These are phyloP conservation scores for Spathaspora boniae DNA, from an alignment of 805 yeast genomes.

Conservation along the genomic window DNA sequence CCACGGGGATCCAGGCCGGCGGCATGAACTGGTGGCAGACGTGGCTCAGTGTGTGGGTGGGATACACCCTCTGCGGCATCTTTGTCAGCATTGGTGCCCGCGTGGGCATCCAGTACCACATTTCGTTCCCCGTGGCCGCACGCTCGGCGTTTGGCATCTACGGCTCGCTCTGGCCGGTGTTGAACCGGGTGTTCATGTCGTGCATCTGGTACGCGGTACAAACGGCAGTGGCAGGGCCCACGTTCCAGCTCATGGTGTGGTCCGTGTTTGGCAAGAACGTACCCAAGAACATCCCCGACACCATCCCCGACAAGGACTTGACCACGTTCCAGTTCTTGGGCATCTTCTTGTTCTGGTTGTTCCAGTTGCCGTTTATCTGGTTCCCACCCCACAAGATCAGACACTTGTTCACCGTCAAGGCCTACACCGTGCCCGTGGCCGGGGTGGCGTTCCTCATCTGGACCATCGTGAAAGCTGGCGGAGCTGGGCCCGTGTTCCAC, in stretches of 20 bases:
- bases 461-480: conserved; percentile 78
- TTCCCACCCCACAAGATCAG: conserved; percentile 79
- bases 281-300: conserved; percentile 60
- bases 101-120: conserved; percentile 76
- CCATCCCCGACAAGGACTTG: conserved; percentile 54
- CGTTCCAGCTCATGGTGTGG: conserved; percentile 70
- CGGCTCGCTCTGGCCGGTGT: conserved; percentile 84
- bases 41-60: conserved; percentile 87
- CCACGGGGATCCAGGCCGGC: conserved; percentile 68
- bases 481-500: conserved; percentile 69
- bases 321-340: conserved; percentile 71
- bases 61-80: conserved; percentile 65
- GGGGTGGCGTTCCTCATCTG: conserved; percentile 81
- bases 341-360: conserved; percentile 80
- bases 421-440: conserved; percentile 75
- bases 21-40: conserved; percentile 90
- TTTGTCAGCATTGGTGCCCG: conserved; percentile 73
- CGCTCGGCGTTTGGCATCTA: conserved; percentile 84
- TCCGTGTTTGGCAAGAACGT: conserved; percentile 70
- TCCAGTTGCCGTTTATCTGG: conserved; percentile 76
- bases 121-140: conserved; percentile 79
- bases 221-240: conserved; percentile 79
- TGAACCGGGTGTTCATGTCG: conserved; percentile 86
- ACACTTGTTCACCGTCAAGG: conserved; percentile 80
- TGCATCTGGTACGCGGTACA: conserved; percentile 88